Base-by-base conservation (phyloP, 306 rosid genomes). In the Citrullus mucosospermus region DNA sequence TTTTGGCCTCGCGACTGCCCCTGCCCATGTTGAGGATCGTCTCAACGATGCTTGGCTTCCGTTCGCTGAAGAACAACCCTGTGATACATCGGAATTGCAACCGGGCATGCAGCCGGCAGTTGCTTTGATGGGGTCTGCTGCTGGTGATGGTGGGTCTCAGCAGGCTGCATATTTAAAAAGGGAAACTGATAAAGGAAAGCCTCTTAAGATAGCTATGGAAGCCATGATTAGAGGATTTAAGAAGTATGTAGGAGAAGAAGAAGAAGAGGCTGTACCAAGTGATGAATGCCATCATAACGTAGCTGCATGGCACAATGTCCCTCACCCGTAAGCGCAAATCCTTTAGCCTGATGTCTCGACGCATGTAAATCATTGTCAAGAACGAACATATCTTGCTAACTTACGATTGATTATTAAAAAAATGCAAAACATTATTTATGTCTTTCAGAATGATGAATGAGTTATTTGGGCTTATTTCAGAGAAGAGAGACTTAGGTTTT, bases 241-340 rank as follows among this genome's bases (percentile, higher is more conserved):
- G 78, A 95, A 91, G 85, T 85, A 84, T 53, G 28, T 73, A 32
- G 91, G 86, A 78, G 90, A 82, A 83, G 89, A 78, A 83, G 89
- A 78, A 46, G 89, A 36, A n/a, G 86, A 79, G 66, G 82, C 80
- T 58, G 63, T 8, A 44, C 70, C 81, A 55, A 43, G 72, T 11
- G 85, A 85, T 78, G 88, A 82, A 57, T 72, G 78, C 57, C 90
- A 84, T 51, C 92, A 86, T 60, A 91, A 92, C 0, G 97, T 95
- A 73, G 88, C 98, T 75, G 93, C 97, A 67, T 95, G 98, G 98
- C 98, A 95, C 91, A 91, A 95, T 77, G 93, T 91, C 85, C 88
- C 90, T 38, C 86, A 82, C 84, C 98, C 97, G 97, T 95, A 88
- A 83, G 97, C 18, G n/a, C 75, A n/a, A 62, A 63, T 66, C 34